Percentiles rank a stretch among this genome's conserved stretches.
These are phyloP conservation scores for Neurospora sp. DNA, from an alignment of 495 filamentous ascomycete genomes.

Conservation along the genomic window DNA sequence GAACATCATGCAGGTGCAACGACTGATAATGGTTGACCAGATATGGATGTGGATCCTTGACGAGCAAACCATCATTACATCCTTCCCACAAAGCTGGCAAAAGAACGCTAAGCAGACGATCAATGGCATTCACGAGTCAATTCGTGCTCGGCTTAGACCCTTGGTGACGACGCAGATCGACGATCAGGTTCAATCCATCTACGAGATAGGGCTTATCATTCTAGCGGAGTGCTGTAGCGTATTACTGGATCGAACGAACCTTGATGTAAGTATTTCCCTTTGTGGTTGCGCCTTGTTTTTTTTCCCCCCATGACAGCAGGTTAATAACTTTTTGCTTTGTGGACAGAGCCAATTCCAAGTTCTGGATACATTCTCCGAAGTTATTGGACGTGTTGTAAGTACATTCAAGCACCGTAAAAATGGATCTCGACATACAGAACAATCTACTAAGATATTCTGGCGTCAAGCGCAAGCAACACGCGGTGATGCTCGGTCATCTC, in stretches of 20 bases:
- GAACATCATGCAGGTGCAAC: conserved; percentile 37
- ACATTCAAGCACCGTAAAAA: too few species aligned
- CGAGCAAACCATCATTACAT: conserved; percentile 54
- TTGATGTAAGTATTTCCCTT: conserved; percentile 13
- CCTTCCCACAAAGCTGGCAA: conserved; percentile 50
- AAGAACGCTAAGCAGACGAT: conserved; percentile 42
- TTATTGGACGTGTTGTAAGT: conserved; percentile 25
- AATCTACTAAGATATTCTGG: not conserved
- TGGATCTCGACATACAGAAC: too few species aligned
- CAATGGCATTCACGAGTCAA: conserved; percentile 52
- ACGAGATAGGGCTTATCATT: conserved; percentile 56
- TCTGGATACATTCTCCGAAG: conserved; percentile 58
- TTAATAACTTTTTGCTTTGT: too few species aligned
- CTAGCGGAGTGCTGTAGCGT: conserved; percentile 53
- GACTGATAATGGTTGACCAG: conserved; percentile 71
- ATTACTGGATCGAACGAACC: conserved; percentile 51
- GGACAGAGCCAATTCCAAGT: conserved; percentile 52
- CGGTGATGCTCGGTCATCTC: conserved; percentile 24
- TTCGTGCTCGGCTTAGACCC: conserved; percentile 26
- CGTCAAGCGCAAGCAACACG: conserved; percentile 22
- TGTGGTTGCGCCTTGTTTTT: too few species aligned
- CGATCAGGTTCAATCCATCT: conserved; percentile 52
- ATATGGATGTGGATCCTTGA: conserved; percentile 68
- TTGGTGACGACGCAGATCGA: conserved; percentile 19
- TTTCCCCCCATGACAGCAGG: too few species aligned